These are phyloP conservation scores for Puya raimondii DNA, from an alignment of 176 grass and related monocot species.

Conservation along the genomic window DNA sequence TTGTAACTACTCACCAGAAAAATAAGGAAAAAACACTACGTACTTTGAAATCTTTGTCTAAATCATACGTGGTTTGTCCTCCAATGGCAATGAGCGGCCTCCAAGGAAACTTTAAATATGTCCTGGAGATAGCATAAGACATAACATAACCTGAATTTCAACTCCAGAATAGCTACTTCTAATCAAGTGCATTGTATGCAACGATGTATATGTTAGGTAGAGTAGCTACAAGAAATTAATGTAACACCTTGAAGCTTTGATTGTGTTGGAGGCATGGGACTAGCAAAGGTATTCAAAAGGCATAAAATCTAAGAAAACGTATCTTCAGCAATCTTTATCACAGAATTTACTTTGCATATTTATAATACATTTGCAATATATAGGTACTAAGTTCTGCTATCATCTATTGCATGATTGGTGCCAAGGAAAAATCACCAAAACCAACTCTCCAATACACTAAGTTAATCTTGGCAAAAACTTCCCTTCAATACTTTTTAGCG, in stretches of 20 bases:
- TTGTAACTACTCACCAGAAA: not conserved
- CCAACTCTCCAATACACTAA: too few species aligned
- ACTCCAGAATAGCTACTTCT: not conserved
- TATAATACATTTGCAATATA: too few species aligned
- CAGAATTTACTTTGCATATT: too few species aligned
- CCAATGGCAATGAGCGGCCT: slow-evolving; percentile 63
- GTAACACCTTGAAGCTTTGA: not conserved
- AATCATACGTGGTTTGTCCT: slow-evolving; percentile 75
- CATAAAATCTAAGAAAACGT: too few species aligned
- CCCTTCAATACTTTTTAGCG: too few species aligned
- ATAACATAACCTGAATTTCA: not conserved
- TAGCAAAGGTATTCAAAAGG: too few species aligned
- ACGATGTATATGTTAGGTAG: not conserved
- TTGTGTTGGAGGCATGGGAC: too few species aligned
- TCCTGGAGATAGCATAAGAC: slow-evolving; percentile 21
- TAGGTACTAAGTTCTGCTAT: too few species aligned
- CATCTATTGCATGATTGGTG: too few species aligned
- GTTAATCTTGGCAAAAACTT: too few species aligned
- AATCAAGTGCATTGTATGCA: not conserved
- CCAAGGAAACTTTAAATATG: slow-evolving; percentile 84
- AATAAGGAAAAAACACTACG: not conserved
- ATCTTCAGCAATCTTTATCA: too few species aligned
- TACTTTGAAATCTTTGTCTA: slow-evolving; percentile 56
- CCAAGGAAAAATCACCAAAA: too few species aligned
- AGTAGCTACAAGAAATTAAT: not conserved